phyloP scores from a whole-genome alignment of 2,329 filamentous ascomycete species.

The Didymella pinodella region DNA sequence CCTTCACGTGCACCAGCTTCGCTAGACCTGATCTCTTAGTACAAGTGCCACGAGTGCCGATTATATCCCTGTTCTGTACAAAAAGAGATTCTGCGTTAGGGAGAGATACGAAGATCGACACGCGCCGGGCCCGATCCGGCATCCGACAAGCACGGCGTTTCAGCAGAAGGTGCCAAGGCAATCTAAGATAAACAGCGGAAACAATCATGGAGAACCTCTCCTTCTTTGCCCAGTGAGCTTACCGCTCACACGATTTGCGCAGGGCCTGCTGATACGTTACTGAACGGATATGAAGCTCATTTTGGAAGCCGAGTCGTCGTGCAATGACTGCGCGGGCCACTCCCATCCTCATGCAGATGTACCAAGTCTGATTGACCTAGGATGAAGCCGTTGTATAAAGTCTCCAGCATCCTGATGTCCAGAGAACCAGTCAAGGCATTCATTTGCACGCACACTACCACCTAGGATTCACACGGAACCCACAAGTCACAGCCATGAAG shows the following conservation, averaged over 20 bases:
- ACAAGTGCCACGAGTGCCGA: not conserved
- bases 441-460: too few species aligned
- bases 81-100: not conserved
- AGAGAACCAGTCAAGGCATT: too few species aligned
- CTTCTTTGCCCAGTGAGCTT: not conserved
- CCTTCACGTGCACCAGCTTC: not conserved
- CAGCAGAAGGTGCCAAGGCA: conserved; percentile 14
- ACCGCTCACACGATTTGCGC: not conserved
- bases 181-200: conserved; percentile 11
- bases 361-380: not conserved
- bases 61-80: not conserved
- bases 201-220: not conserved
- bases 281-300: not conserved
- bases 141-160: conserved; percentile 15
- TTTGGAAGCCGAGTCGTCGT: conserved; percentile 8
- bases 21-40: not conserved
- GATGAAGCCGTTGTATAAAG: conserved; percentile 9
- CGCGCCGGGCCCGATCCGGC: not conserved
- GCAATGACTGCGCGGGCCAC: conserved; percentile 1
- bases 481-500: not conserved
- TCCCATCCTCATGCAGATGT: too few species aligned
- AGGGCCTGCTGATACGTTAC: not conserved
- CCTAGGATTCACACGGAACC: too few species aligned
- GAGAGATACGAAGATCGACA: conserved; percentile 8
- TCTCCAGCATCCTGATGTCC: not conserved